phyloP scores from a whole-genome alignment of 2,329 filamentous ascomycete genomes.

The Fusarium sp. region DNA sequence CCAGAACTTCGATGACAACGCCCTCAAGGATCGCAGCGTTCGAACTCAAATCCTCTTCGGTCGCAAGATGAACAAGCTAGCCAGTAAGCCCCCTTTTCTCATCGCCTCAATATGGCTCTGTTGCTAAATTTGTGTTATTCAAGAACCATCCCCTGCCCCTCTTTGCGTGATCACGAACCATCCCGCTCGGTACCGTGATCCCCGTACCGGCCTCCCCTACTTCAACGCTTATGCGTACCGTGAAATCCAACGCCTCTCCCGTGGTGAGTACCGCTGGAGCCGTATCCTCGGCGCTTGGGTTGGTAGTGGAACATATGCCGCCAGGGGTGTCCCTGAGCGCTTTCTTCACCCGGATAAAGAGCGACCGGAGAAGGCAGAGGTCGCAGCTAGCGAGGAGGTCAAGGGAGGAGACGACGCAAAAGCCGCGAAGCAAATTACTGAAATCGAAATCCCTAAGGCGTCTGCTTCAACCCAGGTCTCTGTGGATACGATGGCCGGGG shows the following conservation, averaged over 20 bases:
- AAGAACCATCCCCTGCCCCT: slow-evolving; percentile 67
- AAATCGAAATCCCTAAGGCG: slow-evolving; percentile 27
- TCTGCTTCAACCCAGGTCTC: slow-evolving; percentile 5
- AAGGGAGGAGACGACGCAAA: slow-evolving; percentile 38
- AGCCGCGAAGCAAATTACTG: slow-evolving; percentile 19
- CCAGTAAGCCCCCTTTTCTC: slow-evolving; percentile 60
- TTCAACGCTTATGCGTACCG: slow-evolving; percentile 85
- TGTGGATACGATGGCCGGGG: slow-evolving; percentile 10
- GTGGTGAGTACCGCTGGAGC: slow-evolving; percentile 87
- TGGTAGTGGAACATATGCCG: slow-evolving; percentile 75
- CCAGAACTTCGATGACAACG: slow-evolving; percentile 72
- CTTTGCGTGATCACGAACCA: slow-evolving; percentile 88
- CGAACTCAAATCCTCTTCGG: slow-evolving; percentile 74
- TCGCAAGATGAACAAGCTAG: slow-evolving; percentile 70
- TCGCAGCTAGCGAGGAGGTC: slow-evolving; percentile 27
- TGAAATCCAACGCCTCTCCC: slow-evolving; percentile 82
- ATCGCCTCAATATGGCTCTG: not conserved
- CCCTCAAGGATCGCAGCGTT: slow-evolving; percentile 69
- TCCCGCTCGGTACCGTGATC: slow-evolving; percentile 87
- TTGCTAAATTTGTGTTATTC: slow-evolving; percentile 8
- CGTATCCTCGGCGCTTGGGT: slow-evolving; percentile 86
- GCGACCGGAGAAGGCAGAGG: slow-evolving; percentile 42
- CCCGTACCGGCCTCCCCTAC: slow-evolving; percentile 86
- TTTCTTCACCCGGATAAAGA: slow-evolving; percentile 68
- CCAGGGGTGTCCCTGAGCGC: slow-evolving; percentile 83